Evolutionary conservation across 1,284 basidiomycete species (phyloP).

Genomic region (Trichosporon sp.): DNA sequence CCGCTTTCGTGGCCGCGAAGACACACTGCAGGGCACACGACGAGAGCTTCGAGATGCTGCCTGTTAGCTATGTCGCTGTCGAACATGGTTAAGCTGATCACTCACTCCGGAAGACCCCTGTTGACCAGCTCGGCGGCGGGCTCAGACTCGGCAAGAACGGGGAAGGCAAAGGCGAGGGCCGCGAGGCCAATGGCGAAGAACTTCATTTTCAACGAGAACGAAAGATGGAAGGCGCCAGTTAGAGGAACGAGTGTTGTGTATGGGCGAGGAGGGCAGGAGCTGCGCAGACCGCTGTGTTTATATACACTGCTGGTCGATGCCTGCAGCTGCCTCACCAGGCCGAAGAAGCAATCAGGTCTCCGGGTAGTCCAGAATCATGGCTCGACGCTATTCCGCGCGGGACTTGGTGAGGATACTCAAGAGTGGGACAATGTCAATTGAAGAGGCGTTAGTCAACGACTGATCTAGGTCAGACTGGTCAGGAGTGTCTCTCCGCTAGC

Average conservation of each 20-base stretch:
- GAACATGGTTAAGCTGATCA: too few species aligned
- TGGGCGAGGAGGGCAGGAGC: not conserved
- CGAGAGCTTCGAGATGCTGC: constrained; percentile 4
- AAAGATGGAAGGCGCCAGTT: too few species aligned
- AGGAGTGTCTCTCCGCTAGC: not conserved
- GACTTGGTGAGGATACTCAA: too few species aligned
- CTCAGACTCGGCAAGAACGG: not conserved
- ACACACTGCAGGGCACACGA: not conserved
- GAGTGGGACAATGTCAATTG: too few species aligned
- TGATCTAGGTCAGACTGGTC: not conserved
- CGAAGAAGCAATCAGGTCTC: not conserved
- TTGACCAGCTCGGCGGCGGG: too few species aligned
- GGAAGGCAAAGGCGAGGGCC: not conserved
- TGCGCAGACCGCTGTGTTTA: too few species aligned
- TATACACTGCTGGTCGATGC: too few species aligned
- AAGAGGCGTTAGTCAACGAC: not conserved
- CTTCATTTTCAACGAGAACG: not conserved
- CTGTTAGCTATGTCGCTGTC: not conserved
- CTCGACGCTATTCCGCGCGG: too few species aligned
- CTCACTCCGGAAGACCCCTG: constrained; percentile 1
- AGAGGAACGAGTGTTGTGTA: not conserved
- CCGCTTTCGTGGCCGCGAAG: not conserved
- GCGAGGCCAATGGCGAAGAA: not conserved
- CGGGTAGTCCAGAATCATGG: too few species aligned
- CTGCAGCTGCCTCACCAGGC: too few species aligned